Conservation (phyloP, 768 basidiomycete genomes). For the Xerocomus potaroensis region DNA sequence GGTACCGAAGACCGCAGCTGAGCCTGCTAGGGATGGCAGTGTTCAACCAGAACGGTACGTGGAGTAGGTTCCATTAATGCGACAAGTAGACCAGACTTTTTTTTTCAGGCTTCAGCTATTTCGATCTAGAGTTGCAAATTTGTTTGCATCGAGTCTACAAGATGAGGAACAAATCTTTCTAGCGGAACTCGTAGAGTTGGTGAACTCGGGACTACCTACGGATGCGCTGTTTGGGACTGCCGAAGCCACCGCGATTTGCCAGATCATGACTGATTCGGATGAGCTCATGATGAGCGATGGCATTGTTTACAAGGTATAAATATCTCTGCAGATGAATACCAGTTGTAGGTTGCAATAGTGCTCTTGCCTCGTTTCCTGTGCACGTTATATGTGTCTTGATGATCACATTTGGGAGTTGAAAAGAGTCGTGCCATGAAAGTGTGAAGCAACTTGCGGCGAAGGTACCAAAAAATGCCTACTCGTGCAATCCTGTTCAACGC, state of each 20-base stretch:
- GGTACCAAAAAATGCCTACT: no score
- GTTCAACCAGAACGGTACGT: slow-evolving; percentile 59
- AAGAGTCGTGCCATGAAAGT: no score
- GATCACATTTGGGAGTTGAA: no score
- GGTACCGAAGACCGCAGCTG: slow-evolving; percentile 37
- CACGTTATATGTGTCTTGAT: no score
- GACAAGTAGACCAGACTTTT: not conserved
- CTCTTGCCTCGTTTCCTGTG: no score
- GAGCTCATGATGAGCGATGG: slow-evolving; percentile 89
- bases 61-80: slow-evolving; percentile 1
- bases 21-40: slow-evolving; percentile 38
- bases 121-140: slow-evolving; percentile 67
- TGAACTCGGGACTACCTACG: slow-evolving; percentile 74
- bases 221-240: slow-evolving; percentile 71
- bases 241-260: slow-evolving; percentile 72
- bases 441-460: no score
- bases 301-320: slow-evolving; percentile 79
- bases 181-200: slow-evolving; percentile 58
- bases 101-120: slow-evolving; percentile 67
- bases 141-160: slow-evolving; percentile 64
- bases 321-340: slow-evolving; percentile 3
- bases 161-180: slow-evolving; percentile 78
- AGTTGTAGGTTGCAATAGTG: not conserved
- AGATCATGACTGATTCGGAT: slow-evolving; percentile 63
- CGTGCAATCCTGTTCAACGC: slow-evolving; percentile 5